These are phyloP conservation scores for Tricholoma bakamatsutake DNA, from an alignment of 768 basidiomycete species.

Conservation along the genomic window DNA sequence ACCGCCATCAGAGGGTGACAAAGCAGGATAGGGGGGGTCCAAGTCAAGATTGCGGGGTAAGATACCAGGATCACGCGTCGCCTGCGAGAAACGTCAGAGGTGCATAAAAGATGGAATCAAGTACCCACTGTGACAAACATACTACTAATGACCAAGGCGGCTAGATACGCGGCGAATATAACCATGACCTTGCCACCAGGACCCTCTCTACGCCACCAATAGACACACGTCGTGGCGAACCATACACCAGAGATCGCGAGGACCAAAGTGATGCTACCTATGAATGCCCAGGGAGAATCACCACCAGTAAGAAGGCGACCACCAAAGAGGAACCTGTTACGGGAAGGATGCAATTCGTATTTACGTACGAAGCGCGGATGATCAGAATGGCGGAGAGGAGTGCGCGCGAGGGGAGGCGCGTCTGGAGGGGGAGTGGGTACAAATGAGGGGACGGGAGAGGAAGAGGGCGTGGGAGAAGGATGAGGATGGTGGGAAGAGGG, in stretches of 20 bases:
- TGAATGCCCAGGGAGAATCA: constrained; percentile 80
- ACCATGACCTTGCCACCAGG: constrained; percentile 35
- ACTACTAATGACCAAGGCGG: constrained; percentile 60
- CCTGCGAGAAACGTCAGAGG: constrained; percentile 32
- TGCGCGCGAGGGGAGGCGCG: constrained; percentile 25
- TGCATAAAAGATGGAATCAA: constrained; percentile 2
- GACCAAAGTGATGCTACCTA: constrained; percentile 54
- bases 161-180: constrained; percentile 43
- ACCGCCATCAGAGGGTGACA: constrained; percentile 57
- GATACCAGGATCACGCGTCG: constrained; percentile 82
- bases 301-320: constrained; percentile 80
- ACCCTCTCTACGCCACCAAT: constrained; percentile 80
- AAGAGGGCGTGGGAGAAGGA: constrained; percentile 12
- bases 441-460: constrained; percentile 13
- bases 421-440: constrained; percentile 13
- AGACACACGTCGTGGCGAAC: constrained; percentile 84
- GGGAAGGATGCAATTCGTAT: constrained; percentile 62
- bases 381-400: constrained; percentile 29
- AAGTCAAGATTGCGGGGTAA: constrained; percentile 84
- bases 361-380: constrained; percentile 40
- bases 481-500: constrained; percentile 20
- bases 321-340: constrained; percentile 68
- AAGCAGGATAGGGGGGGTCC: constrained; percentile 70
- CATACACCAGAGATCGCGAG: constrained; percentile 71
- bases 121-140: constrained; percentile 72